Evolutionary conservation across 768 basidiomycete genomes (phyloP).

Genomic region (Psilocybe tampanensis): DNA sequence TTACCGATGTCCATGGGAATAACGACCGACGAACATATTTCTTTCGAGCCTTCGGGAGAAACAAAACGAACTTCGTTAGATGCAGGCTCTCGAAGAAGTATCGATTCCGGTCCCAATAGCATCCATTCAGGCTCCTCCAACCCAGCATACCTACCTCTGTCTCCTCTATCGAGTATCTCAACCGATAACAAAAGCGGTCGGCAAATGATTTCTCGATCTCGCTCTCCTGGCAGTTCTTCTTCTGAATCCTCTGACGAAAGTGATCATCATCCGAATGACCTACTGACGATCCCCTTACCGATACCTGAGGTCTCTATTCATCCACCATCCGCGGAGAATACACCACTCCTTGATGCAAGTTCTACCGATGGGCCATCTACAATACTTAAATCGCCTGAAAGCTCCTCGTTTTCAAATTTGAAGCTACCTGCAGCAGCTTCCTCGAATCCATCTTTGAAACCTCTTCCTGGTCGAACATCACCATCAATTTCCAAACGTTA

Average conservation of each 20-base stretch:
- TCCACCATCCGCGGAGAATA: slow-evolving; percentile 22
- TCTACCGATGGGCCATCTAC: slow-evolving; percentile 9
- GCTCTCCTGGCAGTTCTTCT: slow-evolving; percentile 17
- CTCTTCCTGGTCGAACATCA: slow-evolving; percentile 24
- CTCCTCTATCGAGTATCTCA: slow-evolving; percentile 18
- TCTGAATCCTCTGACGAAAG: slow-evolving; percentile 10
- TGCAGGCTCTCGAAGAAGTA: slow-evolving; percentile 43
- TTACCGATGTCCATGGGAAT: slow-evolving; percentile 27
- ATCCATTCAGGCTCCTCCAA: slow-evolving; percentile 37
- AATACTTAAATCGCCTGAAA: slow-evolving; percentile 9
- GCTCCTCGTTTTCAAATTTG: slow-evolving; percentile 17
- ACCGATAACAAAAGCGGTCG: slow-evolving; percentile 7
- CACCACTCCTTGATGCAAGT: neutral
- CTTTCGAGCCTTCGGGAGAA: slow-evolving; percentile 60
- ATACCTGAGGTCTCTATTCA: slow-evolving; percentile 22
- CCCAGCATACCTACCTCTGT: slow-evolving; percentile 12
- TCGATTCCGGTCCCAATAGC: slow-evolving; percentile 47
- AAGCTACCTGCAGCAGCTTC: slow-evolving; percentile 5
- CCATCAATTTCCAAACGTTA: slow-evolving; percentile 27
- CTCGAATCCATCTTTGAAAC: slow-evolving; percentile 13
- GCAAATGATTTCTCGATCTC: neutral
- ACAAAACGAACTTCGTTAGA: slow-evolving; percentile 49
- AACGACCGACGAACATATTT: slow-evolving; percentile 50
- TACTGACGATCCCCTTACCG: slow-evolving; percentile 4
- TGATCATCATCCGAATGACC: slow-evolving; percentile 1